Evolutionary conservation across 2,329 filamentous ascomycete species (phyloP).

Genomic region (Aspergillus caelatus): DNA sequence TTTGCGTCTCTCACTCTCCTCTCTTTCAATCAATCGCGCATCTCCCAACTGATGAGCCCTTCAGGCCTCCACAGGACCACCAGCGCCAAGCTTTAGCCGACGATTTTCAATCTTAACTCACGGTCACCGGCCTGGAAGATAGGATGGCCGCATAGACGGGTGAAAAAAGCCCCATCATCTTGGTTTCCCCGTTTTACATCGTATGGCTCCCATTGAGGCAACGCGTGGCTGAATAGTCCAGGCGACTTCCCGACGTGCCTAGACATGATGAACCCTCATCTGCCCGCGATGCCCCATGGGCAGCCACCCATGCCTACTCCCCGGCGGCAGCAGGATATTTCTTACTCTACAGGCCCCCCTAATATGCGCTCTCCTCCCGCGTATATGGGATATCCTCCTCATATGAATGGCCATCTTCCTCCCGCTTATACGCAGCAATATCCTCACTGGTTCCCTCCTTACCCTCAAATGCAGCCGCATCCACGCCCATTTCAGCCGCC

Average conservation of each 20-base stretch:
- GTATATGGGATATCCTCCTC: constrained; percentile 62
- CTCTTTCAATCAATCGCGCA: constrained; percentile 11
- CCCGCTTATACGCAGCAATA: constrained; percentile 50
- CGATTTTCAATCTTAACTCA: constrained; percentile 8
- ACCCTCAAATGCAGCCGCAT: constrained; percentile 44
- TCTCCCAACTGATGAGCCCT: constrained; percentile 12
- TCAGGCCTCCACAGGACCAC: constrained; percentile 13
- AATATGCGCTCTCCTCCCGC: constrained; percentile 61
- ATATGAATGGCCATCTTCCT: constrained; percentile 57
- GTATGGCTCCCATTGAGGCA: constrained; percentile 46
- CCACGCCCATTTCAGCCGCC: constrained; percentile 44
- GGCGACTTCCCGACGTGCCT: constrained; percentile 33
- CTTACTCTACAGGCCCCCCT: constrained; percentile 47
- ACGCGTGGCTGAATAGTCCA: constrained; percentile 41
- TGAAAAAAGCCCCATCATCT: constrained; percentile 20
- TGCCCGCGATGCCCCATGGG: constrained; percentile 50
- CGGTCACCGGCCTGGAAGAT: constrained; percentile 23
- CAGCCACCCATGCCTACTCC: constrained; percentile 54
- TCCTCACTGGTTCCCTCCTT: constrained; percentile 50
- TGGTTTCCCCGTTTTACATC: constrained; percentile 28
- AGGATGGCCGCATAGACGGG: constrained; percentile 42
- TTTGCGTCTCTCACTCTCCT: constrained; percentile 4
- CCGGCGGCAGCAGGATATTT: constrained; percentile 49
- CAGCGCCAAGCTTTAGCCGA: constrained; percentile 9
- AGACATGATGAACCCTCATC: constrained; percentile 50